phyloP scores from a whole-genome alignment of 108 stramenopile genomes.

The Tribonema minus region DNA sequence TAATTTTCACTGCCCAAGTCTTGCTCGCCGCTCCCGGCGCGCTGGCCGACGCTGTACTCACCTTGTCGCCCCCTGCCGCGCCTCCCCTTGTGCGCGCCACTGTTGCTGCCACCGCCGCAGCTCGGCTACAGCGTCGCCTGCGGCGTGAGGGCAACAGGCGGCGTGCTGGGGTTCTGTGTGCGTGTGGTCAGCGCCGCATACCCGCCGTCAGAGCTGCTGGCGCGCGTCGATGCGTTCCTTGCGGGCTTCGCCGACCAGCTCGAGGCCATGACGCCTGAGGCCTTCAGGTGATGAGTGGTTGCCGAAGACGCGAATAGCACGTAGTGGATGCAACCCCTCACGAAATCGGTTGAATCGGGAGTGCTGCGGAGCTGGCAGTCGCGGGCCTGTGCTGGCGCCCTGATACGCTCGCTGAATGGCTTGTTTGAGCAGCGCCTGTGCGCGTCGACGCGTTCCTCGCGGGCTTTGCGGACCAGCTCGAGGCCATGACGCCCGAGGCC shows the following conservation, averaged over 20 bases:
- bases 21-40: too few species aligned
- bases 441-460: neutral
- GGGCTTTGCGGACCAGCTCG: too few species aligned
- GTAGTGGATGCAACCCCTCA: neutral
- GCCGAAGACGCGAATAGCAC: too few species aligned
- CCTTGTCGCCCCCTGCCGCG: too few species aligned
- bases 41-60: too few species aligned
- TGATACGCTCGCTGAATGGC: neutral
- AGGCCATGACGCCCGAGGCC: too few species aligned
- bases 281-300: neutral
- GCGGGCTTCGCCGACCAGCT: conserved; percentile 7
- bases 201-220: conserved; percentile 21
- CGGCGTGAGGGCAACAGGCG: conserved; percentile 63
- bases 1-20: too few species aligned
- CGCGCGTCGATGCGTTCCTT: conserved; percentile 26
- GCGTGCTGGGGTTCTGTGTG: conserved; percentile 60
- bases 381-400: neutral
- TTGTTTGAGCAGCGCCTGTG: neutral
- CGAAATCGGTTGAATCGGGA: neutral
- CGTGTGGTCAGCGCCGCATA: conserved; percentile 16
- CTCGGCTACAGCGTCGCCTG: conserved; percentile 83
- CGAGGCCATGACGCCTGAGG: neutral
- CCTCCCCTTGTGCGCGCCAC: too few species aligned
- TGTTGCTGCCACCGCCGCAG: too few species aligned
- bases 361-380: neutral